Conservation (phyloP, 2,329 filamentous ascomycete species). For the Colletotrichum salicis region DNA sequence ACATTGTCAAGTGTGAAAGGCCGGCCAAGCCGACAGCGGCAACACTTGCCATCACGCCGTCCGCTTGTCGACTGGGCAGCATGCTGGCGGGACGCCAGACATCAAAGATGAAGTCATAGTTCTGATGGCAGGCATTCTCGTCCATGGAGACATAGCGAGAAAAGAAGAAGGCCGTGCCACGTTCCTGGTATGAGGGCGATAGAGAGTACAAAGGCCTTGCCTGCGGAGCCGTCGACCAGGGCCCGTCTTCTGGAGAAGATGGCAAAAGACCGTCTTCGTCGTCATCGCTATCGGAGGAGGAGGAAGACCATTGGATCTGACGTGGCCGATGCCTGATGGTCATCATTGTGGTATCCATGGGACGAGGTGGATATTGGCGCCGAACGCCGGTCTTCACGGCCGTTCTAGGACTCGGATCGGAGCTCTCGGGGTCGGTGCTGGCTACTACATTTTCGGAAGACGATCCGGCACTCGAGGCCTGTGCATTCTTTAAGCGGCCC, state of each 20-base stretch:
- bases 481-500: slow-evolving; percentile 38
- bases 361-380: slow-evolving; percentile 2
- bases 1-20: slow-evolving; percentile 57
- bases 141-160: slow-evolving; percentile 61
- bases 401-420: slow-evolving; percentile 1
- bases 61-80: slow-evolving; percentile 46
- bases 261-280: slow-evolving; percentile 38
- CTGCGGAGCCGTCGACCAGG: slow-evolving; percentile 43
- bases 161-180: slow-evolving; percentile 61
- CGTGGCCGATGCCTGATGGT: background rate
- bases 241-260: slow-evolving; percentile 45
- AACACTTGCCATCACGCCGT: slow-evolving; percentile 63
- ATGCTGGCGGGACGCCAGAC: slow-evolving; percentile 59
- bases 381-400: background rate
- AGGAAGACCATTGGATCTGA: slow-evolving; percentile 11
- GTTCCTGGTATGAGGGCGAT: slow-evolving; percentile 52
- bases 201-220: slow-evolving; percentile 46
- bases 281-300: slow-evolving; percentile 36
- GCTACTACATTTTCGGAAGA: background rate
- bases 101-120: slow-evolving; percentile 64
- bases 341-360: slow-evolving; percentile 35
- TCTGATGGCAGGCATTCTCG: slow-evolving; percentile 57
- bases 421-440: slow-evolving; percentile 3
- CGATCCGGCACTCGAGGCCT: slow-evolving; percentile 25
- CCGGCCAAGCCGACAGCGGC: slow-evolving; percentile 65